Percentiles rank a stretch among this genome's conserved stretches.
These are phyloP conservation scores for Ophidiomyces ophidiicola DNA, from an alignment of 2,329 filamentous ascomycete species.

Conservation along the genomic window DNA sequence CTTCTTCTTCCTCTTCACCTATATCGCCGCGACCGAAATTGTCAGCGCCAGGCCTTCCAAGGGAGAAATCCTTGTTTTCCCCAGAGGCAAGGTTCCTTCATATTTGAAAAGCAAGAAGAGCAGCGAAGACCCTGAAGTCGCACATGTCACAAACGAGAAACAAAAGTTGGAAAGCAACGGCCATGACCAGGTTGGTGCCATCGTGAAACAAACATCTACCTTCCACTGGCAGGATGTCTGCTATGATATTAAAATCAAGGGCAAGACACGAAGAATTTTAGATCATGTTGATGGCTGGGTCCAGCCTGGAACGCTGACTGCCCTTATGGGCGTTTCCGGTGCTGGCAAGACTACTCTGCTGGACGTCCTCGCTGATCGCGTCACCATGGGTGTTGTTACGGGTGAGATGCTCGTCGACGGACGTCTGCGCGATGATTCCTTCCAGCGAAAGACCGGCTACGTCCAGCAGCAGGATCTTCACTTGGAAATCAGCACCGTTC, in stretches of 20 bases:
- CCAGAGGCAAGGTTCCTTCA: conserved; percentile 44
- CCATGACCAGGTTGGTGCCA: conserved; percentile 20
- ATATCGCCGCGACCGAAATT: conserved; percentile 43
- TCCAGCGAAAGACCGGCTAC: conserved; percentile 77
- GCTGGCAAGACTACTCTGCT: conserved; percentile 91
- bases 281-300: conserved; percentile 88
- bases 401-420: conserved; percentile 81
- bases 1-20: conserved; percentile 29
- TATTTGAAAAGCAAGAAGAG: conserved; percentile 13
- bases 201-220: conserved; percentile 40
- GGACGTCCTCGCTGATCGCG: conserved; percentile 72
- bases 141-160: conserved; percentile 7
- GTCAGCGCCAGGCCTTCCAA: conserved; percentile 55
- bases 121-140: conserved; percentile 11
- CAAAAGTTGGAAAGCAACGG: conserved; percentile 23
- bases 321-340: conserved; percentile 78
- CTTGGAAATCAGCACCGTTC: conserved; percentile 69
- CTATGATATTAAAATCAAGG: conserved; percentile 73
- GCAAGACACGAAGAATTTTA: conserved; percentile 60
- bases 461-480: conserved; percentile 77
- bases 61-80: conserved; percentile 65
- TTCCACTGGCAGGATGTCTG: conserved; percentile 81
- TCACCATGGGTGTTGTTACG: conserved; percentile 76
- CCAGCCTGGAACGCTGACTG: conserved; percentile 79
- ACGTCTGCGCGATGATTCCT: conserved; percentile 56